Base-by-base conservation (phyloP, 2,329 filamentous ascomycete species). In the Colletotrichum scovillei region DNA sequence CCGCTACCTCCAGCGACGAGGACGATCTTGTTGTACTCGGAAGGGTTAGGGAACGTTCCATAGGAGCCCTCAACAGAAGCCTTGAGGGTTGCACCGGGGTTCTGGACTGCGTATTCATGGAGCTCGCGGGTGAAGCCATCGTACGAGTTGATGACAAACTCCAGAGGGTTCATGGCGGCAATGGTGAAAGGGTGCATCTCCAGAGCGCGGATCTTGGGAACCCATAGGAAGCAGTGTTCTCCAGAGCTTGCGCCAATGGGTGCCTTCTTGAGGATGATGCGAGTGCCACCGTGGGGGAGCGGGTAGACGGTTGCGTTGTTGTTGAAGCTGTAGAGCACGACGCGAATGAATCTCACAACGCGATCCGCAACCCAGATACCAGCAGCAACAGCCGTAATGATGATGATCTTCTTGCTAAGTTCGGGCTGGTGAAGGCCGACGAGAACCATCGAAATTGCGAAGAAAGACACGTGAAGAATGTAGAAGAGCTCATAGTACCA, bases 111-210 rank as follows among this genome's bases (percentile, higher is more conserved):
- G 69, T 86, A 84, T 5, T 80, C 79, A 76, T 87, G 84, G 8
- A 90, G 81, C 64, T 87, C 85, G 5, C 83, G 81, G 0, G 88
- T 90, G 76, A 90, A 90, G 0, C 88, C 88, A 66, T 89, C 86
- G 74, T 89, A 85, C 0, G 89, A 86, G 62, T 87, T 85, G 65
- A 92, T 85, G 26, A 92, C 85, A 63, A 92, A 89, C 80, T 92
- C 89, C 35, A 90, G 77, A 0, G 88, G 87, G 38, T 86, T 80
- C 19, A 83, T 85, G 26, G 84, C 80, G 26, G 88, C 87, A 62
- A 92, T 88, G 2, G 90, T 92, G 76, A 92, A 92, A 0, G 91
- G 91, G 74, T 93, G 91, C 2, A 88, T 90, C 79, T 92, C 88
- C 22, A 88, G 81, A 1, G 82, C 76, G 11, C 90, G 87, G 60